Conservation (phyloP, 73 alveolate species). For the Diophrys sp. region DNA sequence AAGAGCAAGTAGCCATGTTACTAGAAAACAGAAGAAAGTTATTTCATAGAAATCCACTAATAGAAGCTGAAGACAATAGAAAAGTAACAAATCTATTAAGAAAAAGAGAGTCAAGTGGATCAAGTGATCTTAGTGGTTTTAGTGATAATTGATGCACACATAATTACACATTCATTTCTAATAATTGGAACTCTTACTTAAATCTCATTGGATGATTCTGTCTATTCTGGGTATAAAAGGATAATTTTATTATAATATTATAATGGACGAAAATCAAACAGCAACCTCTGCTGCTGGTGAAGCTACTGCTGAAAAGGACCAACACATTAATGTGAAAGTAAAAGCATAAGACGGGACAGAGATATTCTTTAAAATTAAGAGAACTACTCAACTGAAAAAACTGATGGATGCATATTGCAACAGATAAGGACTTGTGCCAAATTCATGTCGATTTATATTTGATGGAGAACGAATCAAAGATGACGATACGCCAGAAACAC, state of each 20-base stretch:
- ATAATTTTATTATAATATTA: no score
- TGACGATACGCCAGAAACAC: conserved; percentile 73
- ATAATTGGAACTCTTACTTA: no score
- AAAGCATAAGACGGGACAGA: conserved; percentile 79
- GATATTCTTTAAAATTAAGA: conserved; percentile 81
- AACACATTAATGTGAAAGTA: conserved; percentile 76
- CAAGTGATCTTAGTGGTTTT: not conserved
- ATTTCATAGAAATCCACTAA: not conserved
- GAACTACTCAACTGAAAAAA: conserved; percentile 78
- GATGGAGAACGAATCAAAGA: conserved; percentile 89
- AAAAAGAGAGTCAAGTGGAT: not conserved
- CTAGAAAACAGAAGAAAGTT: not conserved
- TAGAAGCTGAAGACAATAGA: not conserved
- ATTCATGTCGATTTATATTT: conserved; percentile 80
- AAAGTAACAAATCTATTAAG: not conserved
- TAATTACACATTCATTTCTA: no score
- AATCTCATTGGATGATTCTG: no score
- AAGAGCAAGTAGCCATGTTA: not conserved
- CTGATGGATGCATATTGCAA: conserved; percentile 91
- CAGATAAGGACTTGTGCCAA: conserved; percentile 76
- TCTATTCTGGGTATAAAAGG: not conserved
- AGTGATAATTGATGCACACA: not conserved
- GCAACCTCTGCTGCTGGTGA: conserved; percentile 13
- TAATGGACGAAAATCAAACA: not conserved
- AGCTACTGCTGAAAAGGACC: conserved; percentile 46